Evolutionary conservation across 176 grass and related monocot genomes (phyloP).

Genomic region (Cymbopogon citratus): DNA sequence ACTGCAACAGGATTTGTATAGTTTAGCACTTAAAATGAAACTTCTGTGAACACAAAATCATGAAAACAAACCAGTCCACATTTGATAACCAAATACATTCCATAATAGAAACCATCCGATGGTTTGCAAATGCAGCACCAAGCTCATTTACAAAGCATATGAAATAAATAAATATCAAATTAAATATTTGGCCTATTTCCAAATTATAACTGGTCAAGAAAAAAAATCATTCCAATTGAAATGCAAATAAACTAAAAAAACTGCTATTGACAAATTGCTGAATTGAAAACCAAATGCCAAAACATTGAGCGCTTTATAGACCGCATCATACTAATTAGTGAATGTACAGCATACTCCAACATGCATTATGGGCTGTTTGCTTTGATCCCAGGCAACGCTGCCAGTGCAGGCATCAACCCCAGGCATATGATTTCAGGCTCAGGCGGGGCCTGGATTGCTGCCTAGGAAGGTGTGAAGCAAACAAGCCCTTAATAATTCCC

Average conservation of each 20-base stretch:
- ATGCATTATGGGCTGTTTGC: neutral
- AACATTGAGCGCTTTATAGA: neutral
- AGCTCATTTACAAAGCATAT: neutral
- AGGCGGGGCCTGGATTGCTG: neutral
- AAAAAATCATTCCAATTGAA: neutral
- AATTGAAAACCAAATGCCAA: neutral
- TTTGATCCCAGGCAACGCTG: neutral
- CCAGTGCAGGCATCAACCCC: neutral
- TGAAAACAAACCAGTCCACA: neutral
- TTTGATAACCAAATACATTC: neutral
- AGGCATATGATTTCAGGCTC: neutral
- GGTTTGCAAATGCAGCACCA: neutral
- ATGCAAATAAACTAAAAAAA: neutral
- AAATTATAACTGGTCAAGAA: neutral
- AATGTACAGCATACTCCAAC: neutral
- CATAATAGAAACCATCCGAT: neutral
- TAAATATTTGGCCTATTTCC: neutral
- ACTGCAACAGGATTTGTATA: conserved; percentile 45
- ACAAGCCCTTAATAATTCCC: neutral
- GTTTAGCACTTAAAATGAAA: neutral
- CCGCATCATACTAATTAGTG: neutral
- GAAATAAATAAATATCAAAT: neutral
- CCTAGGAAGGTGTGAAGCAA: neutral
- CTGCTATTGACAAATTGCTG: neutral
- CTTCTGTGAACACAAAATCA: neutral